Percentiles rank a stretch among this genome's conserved stretches.
phyloP scores from a whole-genome alignment of 345 rosid genomes.

The Triadica sebifera region DNA sequence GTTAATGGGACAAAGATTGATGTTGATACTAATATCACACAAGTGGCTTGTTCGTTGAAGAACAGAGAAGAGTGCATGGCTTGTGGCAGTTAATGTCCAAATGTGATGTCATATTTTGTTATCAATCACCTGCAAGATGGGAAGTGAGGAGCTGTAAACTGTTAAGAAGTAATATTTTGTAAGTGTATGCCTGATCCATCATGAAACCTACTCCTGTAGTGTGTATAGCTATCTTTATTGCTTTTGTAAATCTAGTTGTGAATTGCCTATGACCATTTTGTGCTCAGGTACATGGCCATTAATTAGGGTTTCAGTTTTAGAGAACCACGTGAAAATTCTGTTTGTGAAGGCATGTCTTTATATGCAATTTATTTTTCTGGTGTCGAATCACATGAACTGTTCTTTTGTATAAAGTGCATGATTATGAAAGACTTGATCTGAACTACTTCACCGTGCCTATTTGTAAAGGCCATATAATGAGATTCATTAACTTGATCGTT shows the following conservation, averaged over 20 bases:
- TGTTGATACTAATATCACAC: constrained; percentile 43
- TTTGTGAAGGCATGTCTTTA: not conserved
- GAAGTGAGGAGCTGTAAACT: not conserved
- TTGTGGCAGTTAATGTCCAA: constrained; percentile 56
- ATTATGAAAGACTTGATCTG: not conserved
- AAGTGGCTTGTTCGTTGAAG: constrained; percentile 69
- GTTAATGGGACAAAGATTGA: not conserved
- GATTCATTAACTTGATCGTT: not conserved
- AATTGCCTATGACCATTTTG: not conserved
- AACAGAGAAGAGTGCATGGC: constrained; percentile 81
- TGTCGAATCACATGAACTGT: not conserved
- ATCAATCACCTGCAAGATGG: not conserved
- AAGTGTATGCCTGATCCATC: not conserved
- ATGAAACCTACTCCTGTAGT: not conserved
- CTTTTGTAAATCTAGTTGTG: not conserved
- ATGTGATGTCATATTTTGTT: not conserved
- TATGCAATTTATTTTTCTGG: too few relatives aligned
- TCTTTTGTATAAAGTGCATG: not conserved
- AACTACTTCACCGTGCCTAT: not conserved
- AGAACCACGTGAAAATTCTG: not conserved
- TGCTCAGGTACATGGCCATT: not conserved
- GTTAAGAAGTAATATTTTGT: not conserved
- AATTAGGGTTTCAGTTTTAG: not conserved
- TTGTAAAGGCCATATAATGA: not conserved
- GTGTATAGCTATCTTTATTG: not conserved